These are phyloP conservation scores for Blastomyces silverae DNA, from an alignment of 2,329 filamentous ascomycete genomes.

Conservation along the genomic window DNA sequence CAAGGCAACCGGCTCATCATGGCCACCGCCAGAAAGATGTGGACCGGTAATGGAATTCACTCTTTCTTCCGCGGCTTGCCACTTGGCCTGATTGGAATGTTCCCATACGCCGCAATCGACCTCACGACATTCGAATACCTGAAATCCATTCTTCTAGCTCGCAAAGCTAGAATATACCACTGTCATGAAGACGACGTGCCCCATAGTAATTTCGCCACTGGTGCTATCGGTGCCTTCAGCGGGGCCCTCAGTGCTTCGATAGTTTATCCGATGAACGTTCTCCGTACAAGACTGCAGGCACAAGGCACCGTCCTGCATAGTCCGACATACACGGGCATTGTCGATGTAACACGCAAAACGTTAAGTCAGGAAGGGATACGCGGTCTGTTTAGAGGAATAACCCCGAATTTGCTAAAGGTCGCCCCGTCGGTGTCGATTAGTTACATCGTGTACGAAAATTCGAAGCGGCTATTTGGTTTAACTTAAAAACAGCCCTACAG, in stretches of 20 bases:
- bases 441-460: conserved; percentile 88
- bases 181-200: conserved; percentile 76
- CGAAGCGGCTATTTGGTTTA: conserved; percentile 62
- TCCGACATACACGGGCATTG: conserved; percentile 80
- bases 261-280: conserved; percentile 90
- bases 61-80: conserved; percentile 87
- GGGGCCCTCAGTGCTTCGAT: conserved; percentile 88
- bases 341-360: conserved; percentile 80
- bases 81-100: conserved; percentile 92
- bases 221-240: conserved; percentile 81
- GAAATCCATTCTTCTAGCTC: conserved; percentile 64
- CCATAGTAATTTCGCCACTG: conserved; percentile 75
- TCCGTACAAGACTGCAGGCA: conserved; percentile 85
- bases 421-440: conserved; percentile 93
- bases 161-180: conserved; percentile 61
- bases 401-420: conserved; percentile 92
- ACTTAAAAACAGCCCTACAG: conserved; percentile 29
- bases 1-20: conserved; percentile 76
- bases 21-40: conserved; percentile 82
- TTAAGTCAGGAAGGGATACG: conserved; percentile 72
- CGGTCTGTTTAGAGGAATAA: conserved; percentile 89
- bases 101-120: conserved; percentile 95
- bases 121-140: conserved; percentile 91
- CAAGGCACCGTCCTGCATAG: conserved; percentile 92
- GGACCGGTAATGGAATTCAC: conserved; percentile 62